Evolutionary conservation across 768 basidiomycete genomes (phyloP).

Genomic region (Podaxis sp.): DNA sequence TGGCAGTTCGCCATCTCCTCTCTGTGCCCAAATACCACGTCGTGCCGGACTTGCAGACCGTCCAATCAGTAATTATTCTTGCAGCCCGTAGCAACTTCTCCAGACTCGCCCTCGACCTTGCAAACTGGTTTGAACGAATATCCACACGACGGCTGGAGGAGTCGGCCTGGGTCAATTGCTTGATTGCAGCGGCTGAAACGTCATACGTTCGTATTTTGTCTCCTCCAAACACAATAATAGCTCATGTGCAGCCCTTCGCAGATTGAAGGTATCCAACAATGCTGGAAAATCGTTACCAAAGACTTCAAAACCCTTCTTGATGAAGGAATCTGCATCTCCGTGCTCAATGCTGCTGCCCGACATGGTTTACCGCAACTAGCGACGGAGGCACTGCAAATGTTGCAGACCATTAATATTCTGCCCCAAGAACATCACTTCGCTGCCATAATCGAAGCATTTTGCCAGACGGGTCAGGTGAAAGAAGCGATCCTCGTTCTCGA

Average conservation of each 20-base stretch:
- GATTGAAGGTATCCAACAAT: constrained; percentile 63
- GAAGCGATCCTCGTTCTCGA: constrained; percentile 62
- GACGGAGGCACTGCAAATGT: constrained; percentile 56
- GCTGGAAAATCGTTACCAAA: constrained; percentile 62
- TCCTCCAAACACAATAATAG: constrained; percentile 10
- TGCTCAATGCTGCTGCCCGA: constrained; percentile 74
- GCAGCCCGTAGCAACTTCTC: constrained; percentile 56
- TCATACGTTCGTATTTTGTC: constrained; percentile 61
- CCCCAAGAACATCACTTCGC: constrained; percentile 76
- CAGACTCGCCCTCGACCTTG: constrained; percentile 72
- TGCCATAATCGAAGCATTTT: constrained; percentile 74
- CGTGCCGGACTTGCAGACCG: constrained; percentile 47
- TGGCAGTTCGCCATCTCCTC: constrained; percentile 60
- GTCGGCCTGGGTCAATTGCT: constrained; percentile 63
- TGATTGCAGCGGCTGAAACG: constrained; percentile 60
- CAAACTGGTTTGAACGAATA: constrained; percentile 54
- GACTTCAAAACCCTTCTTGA: constrained; percentile 58
- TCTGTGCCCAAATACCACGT: constrained; percentile 55
- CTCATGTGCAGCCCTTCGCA: constrained; percentile 25
- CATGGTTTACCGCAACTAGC: constrained; percentile 72
- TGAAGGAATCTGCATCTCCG: constrained; percentile 70
- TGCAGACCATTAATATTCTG: constrained; percentile 47
- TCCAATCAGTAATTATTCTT: constrained; percentile 51
- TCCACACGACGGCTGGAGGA: constrained; percentile 53
- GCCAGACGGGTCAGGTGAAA: constrained; percentile 51